Evolutionary conservation across 352 stramenopile species (phyloP).

Genomic region (Phytophthora pisi): DNA sequence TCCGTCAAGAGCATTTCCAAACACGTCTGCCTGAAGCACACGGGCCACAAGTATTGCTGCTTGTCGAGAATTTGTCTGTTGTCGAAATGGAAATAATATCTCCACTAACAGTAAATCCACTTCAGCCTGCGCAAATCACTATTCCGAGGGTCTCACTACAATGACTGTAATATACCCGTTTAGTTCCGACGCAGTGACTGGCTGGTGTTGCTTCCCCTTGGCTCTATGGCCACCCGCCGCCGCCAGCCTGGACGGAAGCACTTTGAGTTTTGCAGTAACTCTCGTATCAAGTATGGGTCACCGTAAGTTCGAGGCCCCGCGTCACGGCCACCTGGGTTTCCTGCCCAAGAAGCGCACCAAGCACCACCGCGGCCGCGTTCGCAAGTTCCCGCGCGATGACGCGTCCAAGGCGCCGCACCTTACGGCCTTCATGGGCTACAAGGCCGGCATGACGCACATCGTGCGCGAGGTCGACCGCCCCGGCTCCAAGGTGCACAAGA

Average conservation of each 20-base stretch:
- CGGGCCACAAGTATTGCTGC: no score
- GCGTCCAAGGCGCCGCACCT: constrained; percentile 96
- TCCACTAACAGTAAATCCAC: no score
- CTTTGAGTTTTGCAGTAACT: constrained; percentile 90
- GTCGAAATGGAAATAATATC: no score
- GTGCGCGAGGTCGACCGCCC: constrained; percentile 98
- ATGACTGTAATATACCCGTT: constrained; percentile 1
- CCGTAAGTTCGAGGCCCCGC: constrained; percentile 98
- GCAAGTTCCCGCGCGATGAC: constrained; percentile 99
- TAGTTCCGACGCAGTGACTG: constrained; percentile 39
- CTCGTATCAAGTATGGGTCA: constrained; percentile 93
- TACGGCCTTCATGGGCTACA: constrained; percentile 99
- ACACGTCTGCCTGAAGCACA: no score
- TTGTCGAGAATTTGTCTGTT: no score
- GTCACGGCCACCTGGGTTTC: constrained; percentile 98
- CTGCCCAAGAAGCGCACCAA: constrained; percentile 99
- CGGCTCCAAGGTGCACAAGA: constrained; percentile 99
- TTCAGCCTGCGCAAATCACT: neutral
- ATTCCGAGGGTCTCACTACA: neutral
- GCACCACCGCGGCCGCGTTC: constrained; percentile 98
- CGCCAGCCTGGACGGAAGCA: constrained; percentile 15
- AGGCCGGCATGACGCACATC: constrained; percentile 99
- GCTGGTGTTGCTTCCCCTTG: constrained; percentile 22
- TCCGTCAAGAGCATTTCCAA: no score
- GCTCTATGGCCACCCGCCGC: neutral